Conservation (phyloP, 345 rosid genomes). For the Acer campestre region DNA sequence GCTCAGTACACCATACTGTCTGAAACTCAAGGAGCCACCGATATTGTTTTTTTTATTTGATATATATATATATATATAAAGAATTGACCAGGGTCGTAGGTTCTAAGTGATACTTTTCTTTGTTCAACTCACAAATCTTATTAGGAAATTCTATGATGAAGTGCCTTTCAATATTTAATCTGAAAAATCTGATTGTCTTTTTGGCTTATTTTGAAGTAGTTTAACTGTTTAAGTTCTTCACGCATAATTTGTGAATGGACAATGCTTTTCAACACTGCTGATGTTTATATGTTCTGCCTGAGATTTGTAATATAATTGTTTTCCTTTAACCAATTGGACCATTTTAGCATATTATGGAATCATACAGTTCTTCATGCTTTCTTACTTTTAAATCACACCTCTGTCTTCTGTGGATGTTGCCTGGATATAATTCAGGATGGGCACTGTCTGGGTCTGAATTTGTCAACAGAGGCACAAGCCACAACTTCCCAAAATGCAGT, state of each 20-base stretch:
- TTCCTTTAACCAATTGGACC: neutral
- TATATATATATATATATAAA: too few relatives aligned
- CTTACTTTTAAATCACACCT: neutral
- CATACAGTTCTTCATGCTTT: neutral
- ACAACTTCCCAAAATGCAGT: conserved; percentile 76
- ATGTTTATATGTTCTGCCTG: neutral
- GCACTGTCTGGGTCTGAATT: conserved; percentile 57
- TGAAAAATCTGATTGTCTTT: neutral
- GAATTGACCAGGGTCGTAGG: neutral
- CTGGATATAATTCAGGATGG: conserved; percentile 58
- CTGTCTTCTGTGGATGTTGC: conserved; percentile 5
- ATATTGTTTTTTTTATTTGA: neutral
- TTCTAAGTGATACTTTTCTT: neutral
- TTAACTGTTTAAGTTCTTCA: neutral
- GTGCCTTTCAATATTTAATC: neutral
- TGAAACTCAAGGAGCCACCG: neutral
- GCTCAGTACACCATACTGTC: neutral
- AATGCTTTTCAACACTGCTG: neutral
- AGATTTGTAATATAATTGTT: neutral
- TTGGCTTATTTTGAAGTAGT: neutral
- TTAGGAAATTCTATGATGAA: neutral
- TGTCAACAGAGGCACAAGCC: conserved; percentile 53
- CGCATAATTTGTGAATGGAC: neutral
- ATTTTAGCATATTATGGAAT: neutral
- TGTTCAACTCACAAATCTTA: neutral